Conservation (phyloP, 495 filamentous ascomycete species). For the Immersiella caudata region DNA sequence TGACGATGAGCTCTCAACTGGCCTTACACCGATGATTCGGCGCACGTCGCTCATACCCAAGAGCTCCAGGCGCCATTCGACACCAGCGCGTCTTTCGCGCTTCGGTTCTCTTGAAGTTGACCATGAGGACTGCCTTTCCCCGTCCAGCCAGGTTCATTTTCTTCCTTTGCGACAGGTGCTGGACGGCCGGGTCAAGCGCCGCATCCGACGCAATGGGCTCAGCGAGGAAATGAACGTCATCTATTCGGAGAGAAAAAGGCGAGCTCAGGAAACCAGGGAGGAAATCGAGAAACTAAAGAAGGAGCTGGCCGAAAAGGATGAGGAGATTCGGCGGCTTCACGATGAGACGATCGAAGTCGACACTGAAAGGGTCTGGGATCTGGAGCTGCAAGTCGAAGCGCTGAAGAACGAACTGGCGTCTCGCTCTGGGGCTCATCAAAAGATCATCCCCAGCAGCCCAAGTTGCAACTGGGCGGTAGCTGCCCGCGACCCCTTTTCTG, state of each 20-base stretch:
- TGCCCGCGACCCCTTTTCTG: slow-evolving; percentile 45
- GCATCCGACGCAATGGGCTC: slow-evolving; percentile 69
- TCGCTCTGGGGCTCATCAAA: slow-evolving; percentile 32
- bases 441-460: slow-evolving; percentile 31
- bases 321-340: slow-evolving; percentile 52
- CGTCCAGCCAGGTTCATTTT: slow-evolving; percentile 49
- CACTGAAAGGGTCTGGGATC: slow-evolving; percentile 46
- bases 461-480: slow-evolving; percentile 47
- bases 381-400: slow-evolving; percentile 44
- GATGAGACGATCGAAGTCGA: slow-evolving; percentile 51
- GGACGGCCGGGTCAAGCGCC: slow-evolving; percentile 70
- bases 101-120: slow-evolving; percentile 30
- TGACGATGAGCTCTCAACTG: slow-evolving; percentile 52
- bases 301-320: slow-evolving; percentile 55
- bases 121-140: slow-evolving; percentile 33
- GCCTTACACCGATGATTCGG: slow-evolving; percentile 67
- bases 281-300: slow-evolving; percentile 56
- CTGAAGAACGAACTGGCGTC: slow-evolving; percentile 37
- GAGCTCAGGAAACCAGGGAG: slow-evolving; percentile 39
- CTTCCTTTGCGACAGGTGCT: slow-evolving; percentile 69
- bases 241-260: slow-evolving; percentile 56
- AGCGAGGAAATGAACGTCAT: slow-evolving; percentile 76
- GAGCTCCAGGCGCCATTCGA: slow-evolving; percentile 50
- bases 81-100: slow-evolving; percentile 32
- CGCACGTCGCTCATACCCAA: slow-evolving; percentile 59